Base-by-base conservation (phyloP, 2,329 filamentous ascomycete genomes). In the Rutstroemia sp. region DNA sequence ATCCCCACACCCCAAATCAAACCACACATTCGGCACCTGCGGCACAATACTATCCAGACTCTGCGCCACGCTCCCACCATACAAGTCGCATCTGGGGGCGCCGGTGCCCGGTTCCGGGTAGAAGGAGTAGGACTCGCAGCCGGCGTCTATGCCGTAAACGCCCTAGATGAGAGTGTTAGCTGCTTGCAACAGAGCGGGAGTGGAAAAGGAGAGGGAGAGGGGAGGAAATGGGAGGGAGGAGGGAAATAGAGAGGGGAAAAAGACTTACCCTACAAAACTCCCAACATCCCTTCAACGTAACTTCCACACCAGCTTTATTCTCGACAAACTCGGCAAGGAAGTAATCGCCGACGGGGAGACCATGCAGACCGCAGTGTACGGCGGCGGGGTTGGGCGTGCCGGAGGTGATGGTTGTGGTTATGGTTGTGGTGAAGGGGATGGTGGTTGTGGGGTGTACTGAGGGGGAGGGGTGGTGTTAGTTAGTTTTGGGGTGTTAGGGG, bases 281-380 rank as follows among this genome's bases (percentile, higher is more conserved):
- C 63, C 69, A 76, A 65, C 74, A 76, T 2, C 72, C 73, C 57
- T 71, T 64, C 7, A 73, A 64, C 2, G 70, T 73, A 23, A 76
- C 69, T 1, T 65, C 62, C 38, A 70, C 68, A 12, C 61, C 65
- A 1, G 57, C 57, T 6, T 60, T 64, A 56, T 75, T 68, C 61
- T 74, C 54, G 46, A 68, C 66, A 58, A 70, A 75, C 59, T 71
- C 68, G 10, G 69, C 72, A 2, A 75, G 60, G 58, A 75, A 73
- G 58, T 68, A 73, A 55, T 66, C 65, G 8, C 70, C 71, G 2
- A 66, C 63, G 1, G 71, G 65, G 55, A 64, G 49, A 19, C 73
- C 73, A 23, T 71, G 69, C 8, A 75, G 66, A 47, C 72, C 73
- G 58, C 73, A 76, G 61, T 75, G 72, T 1, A 65, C 55, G 19